Evolutionary conservation across 257 asterid genomes (phyloP).

Genomic region (Capsicum rhomboideum): DNA sequence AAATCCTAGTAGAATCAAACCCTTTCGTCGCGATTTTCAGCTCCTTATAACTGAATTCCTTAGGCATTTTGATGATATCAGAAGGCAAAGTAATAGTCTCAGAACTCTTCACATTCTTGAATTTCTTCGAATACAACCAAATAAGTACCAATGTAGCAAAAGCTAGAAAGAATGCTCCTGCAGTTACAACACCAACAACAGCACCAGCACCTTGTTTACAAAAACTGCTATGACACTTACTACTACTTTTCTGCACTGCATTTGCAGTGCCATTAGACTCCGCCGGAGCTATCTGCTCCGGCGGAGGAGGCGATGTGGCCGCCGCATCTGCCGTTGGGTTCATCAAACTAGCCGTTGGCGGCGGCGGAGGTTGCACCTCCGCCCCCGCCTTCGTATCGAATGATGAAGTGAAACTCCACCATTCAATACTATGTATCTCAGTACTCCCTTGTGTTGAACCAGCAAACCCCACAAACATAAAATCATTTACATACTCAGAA

Average conservation of each 20-base stretch:
- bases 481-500: conserved; percentile 39
- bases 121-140: conserved; percentile 48
- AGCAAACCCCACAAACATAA: conserved; percentile 66
- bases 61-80: conserved; percentile 43
- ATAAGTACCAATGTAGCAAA: conserved; percentile 31
- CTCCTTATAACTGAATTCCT: conserved; percentile 5
- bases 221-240: conserved; percentile 41
- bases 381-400: conserved; percentile 29
- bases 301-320: conserved; percentile 26
- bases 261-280: conserved; percentile 4
- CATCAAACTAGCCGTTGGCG: conserved; percentile 32
- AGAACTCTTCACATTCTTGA: conserved; percentile 26
- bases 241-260: conserved; percentile 11
- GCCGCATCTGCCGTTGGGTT: conserved; percentile 35
- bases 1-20: background rate
- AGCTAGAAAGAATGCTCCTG: conserved; percentile 60
- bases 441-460: conserved; percentile 92
- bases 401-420: conserved; percentile 78
- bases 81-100: conserved; percentile 27
- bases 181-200: conserved; percentile 69
- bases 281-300: conserved; percentile 18
- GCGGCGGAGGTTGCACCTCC: conserved; percentile 23
- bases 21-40: conserved; percentile 5
- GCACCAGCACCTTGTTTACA: conserved; percentile 63
- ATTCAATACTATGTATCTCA: conserved; percentile 55